Conservation (phyloP, 1,284 basidiomycete species). For the Xerocomus amazonicus region DNA sequence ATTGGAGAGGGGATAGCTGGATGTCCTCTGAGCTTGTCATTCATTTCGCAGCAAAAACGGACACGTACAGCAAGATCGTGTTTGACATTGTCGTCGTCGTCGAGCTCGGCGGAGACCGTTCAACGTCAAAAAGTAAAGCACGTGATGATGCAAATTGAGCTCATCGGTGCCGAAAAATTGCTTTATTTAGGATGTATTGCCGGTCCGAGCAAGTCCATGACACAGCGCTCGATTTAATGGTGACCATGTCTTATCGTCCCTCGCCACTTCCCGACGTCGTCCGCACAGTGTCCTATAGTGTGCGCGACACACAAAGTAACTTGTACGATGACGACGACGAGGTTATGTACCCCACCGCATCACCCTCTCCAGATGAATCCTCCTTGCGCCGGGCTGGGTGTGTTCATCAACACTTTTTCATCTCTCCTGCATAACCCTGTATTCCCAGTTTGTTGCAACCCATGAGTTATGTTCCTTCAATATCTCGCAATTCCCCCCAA, state of each 20-base stretch:
- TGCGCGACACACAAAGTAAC: neutral
- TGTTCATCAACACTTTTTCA: slow-evolving; percentile 13
- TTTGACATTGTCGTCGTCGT: slow-evolving; percentile 56
- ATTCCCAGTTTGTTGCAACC: slow-evolving; percentile 31
- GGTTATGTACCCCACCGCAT: slow-evolving; percentile 14
- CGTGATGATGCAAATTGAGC: slow-evolving; percentile 17
- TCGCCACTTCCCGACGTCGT: neutral
- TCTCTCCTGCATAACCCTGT: neutral
- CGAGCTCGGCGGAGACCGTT: slow-evolving; percentile 12
- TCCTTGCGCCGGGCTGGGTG: slow-evolving; percentile 53
- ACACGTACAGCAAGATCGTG: slow-evolving; percentile 67
- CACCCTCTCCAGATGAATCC: slow-evolving; percentile 36
- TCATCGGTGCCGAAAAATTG: slow-evolving; percentile 1
- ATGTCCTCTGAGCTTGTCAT: slow-evolving; percentile 1
- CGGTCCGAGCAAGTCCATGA: neutral
- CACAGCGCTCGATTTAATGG: neutral
- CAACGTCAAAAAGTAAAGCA: slow-evolving; percentile 1
- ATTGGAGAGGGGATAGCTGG: slow-evolving; percentile 79
- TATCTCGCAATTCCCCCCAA: slow-evolving; percentile 27
- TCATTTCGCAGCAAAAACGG: neutral
- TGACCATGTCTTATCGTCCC: slow-evolving; percentile 12
- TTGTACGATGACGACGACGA: slow-evolving; percentile 19
- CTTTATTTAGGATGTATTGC: slow-evolving; percentile 6
- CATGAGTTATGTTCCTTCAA: slow-evolving; percentile 35
- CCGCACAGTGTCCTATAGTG: neutral